These are phyloP conservation scores for Anethum foeniculum DNA, from an alignment of 140 eudicot genomes.

Conservation along the genomic window DNA sequence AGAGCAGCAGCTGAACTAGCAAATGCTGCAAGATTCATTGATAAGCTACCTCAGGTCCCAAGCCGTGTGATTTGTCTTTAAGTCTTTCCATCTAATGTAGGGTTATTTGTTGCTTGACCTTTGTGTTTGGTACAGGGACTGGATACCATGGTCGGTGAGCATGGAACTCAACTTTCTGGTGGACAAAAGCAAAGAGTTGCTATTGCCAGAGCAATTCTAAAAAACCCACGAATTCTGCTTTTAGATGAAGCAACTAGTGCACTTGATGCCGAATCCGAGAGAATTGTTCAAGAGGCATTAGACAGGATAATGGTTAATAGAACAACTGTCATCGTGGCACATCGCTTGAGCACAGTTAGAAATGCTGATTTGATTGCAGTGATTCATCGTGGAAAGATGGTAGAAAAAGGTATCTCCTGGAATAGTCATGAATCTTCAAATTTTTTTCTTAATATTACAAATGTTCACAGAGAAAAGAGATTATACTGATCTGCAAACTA, in stretches of 20 bases:
- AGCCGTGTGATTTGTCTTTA: neutral
- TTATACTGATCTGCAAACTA: neutral
- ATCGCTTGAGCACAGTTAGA: constrained; percentile 78
- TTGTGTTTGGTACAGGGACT: constrained; percentile 39
- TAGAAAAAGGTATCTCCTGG: constrained; percentile 63
- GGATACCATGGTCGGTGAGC: constrained; percentile 94
- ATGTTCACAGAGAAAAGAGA: neutral
- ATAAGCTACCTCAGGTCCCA: constrained; percentile 75
- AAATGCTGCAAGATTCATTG: constrained; percentile 88
- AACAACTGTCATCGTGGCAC: constrained; percentile 87
- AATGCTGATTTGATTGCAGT: constrained; percentile 93
- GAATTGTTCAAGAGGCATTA: constrained; percentile 82
- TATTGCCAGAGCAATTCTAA: constrained; percentile 84
- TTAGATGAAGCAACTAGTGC: constrained; percentile 98
- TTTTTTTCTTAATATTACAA: too few relatives aligned
- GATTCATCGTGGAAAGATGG: constrained; percentile 76
- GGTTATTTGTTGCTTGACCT: constrained; percentile 1
- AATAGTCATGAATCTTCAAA: neutral
- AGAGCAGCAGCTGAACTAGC: constrained; percentile 92
- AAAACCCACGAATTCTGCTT: constrained; percentile 81
- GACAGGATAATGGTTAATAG: constrained; percentile 87
- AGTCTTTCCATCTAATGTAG: too few relatives aligned
- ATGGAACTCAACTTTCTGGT: constrained; percentile 93
- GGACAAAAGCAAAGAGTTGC: constrained; percentile 98
- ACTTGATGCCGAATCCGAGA: constrained; percentile 89